Percentiles rank a stretch among this genome's conserved stretches.
These are phyloP conservation scores for Chlorella sp. DNA, from an alignment of 139 green algal species.

Conservation along the genomic window DNA sequence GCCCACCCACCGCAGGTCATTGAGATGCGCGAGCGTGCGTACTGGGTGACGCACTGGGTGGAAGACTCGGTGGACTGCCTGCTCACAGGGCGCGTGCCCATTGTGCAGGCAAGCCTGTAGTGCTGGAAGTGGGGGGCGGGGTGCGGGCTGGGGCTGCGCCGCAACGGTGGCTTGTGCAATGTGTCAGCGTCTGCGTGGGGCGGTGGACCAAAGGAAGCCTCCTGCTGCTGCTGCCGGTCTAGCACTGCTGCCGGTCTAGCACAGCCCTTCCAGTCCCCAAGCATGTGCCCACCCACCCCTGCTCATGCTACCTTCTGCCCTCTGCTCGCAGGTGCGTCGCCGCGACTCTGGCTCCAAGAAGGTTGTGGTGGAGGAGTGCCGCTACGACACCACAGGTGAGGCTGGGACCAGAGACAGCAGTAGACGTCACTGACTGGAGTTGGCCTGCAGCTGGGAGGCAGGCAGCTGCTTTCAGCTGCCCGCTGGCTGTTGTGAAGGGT, in stretches of 20 bases:
- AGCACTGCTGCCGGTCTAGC: neutral
- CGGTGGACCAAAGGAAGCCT: neutral
- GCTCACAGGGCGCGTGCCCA: constrained; percentile 74
- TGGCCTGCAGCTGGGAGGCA: neutral
- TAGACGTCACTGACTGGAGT: no score
- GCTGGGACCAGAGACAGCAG: no score
- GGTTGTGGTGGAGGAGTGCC: constrained; percentile 45
- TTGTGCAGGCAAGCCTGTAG: constrained; percentile 84
- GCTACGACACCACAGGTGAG: constrained; percentile 50
- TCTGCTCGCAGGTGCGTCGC: constrained; percentile 41
- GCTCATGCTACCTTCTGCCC: no score
- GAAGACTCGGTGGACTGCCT: constrained; percentile 88
- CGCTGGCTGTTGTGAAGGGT: no score
- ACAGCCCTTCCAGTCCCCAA: no score
- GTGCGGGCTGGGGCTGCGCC: neutral
- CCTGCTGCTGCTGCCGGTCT: neutral
- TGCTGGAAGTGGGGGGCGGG: neutral
- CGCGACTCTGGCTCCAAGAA: constrained; percentile 42
- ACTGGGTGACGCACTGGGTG: constrained; percentile 91
- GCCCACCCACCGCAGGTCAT: constrained; percentile 60
- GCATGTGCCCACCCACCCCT: no score
- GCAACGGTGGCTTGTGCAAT: neutral
- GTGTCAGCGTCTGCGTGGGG: no score
- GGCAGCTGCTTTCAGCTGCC: no score
- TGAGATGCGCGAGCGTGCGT: constrained; percentile 92